Percentiles rank a stretch among this genome's conserved stretches.
phyloP scores from a whole-genome alignment of 73 alveolate species.

The Durusdinium trenchii region DNA sequence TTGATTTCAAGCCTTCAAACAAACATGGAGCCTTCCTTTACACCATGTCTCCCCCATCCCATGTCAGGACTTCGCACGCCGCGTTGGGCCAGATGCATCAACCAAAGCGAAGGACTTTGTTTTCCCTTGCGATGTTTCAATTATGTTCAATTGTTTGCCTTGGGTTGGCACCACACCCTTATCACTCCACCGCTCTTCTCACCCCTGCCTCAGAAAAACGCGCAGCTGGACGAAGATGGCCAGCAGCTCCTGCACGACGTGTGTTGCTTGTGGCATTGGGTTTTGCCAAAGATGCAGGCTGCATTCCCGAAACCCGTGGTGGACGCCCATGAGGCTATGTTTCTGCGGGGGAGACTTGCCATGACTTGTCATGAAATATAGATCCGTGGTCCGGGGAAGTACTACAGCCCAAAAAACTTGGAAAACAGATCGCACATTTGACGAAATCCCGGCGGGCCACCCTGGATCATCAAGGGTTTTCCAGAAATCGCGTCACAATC shows the following conservation, averaged over 20 bases:
- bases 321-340: background rate
- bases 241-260: background rate
- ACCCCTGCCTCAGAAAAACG: background rate
- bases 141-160: background rate
- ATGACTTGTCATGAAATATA: background rate
- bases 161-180: background rate
- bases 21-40: background rate
- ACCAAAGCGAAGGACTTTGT: background rate
- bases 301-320: background rate
- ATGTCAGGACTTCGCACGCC: background rate
- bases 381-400: background rate
- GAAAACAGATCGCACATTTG: background rate
- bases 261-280: background rate
- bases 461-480: background rate
- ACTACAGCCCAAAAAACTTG: background rate
- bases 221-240: background rate
- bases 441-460: background rate
- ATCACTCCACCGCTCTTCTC: background rate
- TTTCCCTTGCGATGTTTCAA: background rate
- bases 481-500: constrained; percentile 15
- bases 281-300: background rate
- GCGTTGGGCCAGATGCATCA: background rate
- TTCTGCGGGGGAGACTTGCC: background rate
- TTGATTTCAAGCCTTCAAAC: background rate
- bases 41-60: background rate